phyloP scores from a whole-genome alignment of 2,329 filamentous ascomycete genomes.

The Xylaria sp. region DNA sequence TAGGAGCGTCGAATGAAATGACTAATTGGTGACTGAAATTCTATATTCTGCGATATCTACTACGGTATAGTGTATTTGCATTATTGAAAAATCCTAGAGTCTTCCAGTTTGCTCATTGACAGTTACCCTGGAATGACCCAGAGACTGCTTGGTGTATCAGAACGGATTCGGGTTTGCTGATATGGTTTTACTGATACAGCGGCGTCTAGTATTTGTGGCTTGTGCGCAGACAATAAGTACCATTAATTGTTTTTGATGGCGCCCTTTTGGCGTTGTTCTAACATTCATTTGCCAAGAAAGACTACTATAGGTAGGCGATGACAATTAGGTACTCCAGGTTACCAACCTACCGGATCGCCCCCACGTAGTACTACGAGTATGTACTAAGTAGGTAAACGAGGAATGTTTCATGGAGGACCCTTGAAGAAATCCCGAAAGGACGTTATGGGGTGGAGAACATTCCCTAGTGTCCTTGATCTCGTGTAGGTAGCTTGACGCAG shows the following conservation, averaged over 20 bases:
- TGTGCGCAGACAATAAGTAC: background rate
- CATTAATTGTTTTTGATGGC: conserved; percentile 5
- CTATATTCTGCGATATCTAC: too few species aligned
- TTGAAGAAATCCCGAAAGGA: conserved; percentile 16
- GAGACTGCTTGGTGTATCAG: background rate
- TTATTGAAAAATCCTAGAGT: background rate
- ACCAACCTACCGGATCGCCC: conserved; percentile 29
- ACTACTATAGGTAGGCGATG: conserved; percentile 1
- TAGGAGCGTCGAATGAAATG: too few species aligned
- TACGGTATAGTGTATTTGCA: background rate
- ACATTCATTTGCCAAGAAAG: background rate
- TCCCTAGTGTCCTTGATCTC: background rate
- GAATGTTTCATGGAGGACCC: background rate
- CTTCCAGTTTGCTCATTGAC: background rate
- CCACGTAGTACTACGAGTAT: too few species aligned
- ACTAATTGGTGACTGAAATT: too few species aligned
- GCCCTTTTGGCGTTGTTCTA: background rate
- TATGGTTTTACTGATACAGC: background rate
- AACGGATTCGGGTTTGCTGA: background rate
- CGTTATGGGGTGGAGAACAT: conserved; percentile 14
- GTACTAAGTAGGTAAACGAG: background rate
- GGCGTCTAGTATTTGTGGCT: background rate
- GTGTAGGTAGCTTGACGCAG: background rate
- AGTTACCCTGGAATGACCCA: background rate
- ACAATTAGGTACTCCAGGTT: conserved; percentile 10